Evolutionary conservation across 495 filamentous ascomycete species (phyloP), one percentile per base, ranked within the genome.

Genomic region (Aspergillus egyptiacus): DNA sequence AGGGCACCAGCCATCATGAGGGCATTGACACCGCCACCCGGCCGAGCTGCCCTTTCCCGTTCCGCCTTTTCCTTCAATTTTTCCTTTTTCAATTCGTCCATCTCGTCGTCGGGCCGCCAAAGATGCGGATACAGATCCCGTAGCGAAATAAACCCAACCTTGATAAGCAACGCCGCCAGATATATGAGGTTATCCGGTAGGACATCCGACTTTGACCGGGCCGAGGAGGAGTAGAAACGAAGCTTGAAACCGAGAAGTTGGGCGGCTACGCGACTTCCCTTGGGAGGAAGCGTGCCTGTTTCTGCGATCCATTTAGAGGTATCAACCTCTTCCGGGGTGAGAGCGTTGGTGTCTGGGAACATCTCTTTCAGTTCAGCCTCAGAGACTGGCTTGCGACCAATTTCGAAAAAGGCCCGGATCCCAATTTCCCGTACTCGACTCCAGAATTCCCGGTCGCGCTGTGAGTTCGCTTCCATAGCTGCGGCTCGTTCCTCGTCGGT

Each of bases 231-330:
- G 60, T 99, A 99, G 68, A 96, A 96, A 23, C 89, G 86, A 37
- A 99, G 79, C 63, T 99, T 99, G 76, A 99, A 97, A 6, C 94
- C 94, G 20, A 99, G 81, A 22, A 99, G 76, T 61, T 96, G 91
- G 9, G 94, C 94, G 1, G 94, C 94, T 46, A 91, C 83, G 32
- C 82, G 79, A 58, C 96, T 99, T 36, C 94, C 94, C 35, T 78
- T 70, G 1, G 91, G 87, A 13, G 90, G 90, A 14, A 90, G 64
- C 0, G 87, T 94, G 46, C 82, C 81, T 8, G 91, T 95, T 46
- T 75, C 72, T 55, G 79, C 75, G 44, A 93, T 86, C 87, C 89
- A 95, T 49, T 77, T 70, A 10, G 69, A 68, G 36, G 79, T 76
- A 22, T 79, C 76, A 17, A 72, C 71, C 43, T 75, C 70, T 25